Evolutionary conservation across 1,284 basidiomycete genomes (phyloP).

Genomic region (Cerioporus squamosus): DNA sequence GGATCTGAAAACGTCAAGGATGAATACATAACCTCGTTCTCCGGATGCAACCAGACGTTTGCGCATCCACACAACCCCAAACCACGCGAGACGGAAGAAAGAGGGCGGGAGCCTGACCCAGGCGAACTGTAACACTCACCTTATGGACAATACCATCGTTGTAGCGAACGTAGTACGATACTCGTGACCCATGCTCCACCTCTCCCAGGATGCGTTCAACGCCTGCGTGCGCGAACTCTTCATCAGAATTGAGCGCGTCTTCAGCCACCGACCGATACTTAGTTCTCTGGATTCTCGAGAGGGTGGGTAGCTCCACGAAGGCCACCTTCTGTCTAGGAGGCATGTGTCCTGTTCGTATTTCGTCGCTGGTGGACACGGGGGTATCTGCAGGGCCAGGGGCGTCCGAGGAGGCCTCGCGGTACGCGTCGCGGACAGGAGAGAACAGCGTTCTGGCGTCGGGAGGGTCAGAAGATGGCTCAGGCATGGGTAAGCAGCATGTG

Average conservation of each 20-base stretch:
- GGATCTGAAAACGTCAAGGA: no score
- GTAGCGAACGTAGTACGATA: conserved; percentile 65
- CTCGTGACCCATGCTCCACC: conserved; percentile 40
- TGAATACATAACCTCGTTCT: no score
- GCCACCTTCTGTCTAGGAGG: not conserved
- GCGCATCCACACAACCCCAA: no score
- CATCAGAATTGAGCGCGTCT: conserved; percentile 21
- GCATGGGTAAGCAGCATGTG: conserved; percentile 5
- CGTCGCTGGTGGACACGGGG: conserved; percentile 9
- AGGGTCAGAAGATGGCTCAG: conserved; percentile 4
- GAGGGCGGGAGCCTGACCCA: no score
- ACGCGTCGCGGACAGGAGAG: conserved; percentile 2
- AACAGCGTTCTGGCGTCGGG: conserved; percentile 12
- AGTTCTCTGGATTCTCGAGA: conserved; percentile 18
- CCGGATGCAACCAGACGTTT: not conserved
- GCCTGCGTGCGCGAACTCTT: conserved; percentile 24
- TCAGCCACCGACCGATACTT: conserved; percentile 27
- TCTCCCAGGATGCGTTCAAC: conserved; percentile 59
- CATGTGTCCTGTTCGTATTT: not conserved
- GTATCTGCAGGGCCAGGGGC: conserved; percentile 12
- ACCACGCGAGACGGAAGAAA: no score
- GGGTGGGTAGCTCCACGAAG: conserved; percentile 24
- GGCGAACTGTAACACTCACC: conserved; percentile 40
- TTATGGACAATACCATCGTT: conserved; percentile 61
- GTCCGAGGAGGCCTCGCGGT: conserved; percentile 15